Conservation (phyloP, 805 yeast genomes). For the Nakazawaea peltata region DNA sequence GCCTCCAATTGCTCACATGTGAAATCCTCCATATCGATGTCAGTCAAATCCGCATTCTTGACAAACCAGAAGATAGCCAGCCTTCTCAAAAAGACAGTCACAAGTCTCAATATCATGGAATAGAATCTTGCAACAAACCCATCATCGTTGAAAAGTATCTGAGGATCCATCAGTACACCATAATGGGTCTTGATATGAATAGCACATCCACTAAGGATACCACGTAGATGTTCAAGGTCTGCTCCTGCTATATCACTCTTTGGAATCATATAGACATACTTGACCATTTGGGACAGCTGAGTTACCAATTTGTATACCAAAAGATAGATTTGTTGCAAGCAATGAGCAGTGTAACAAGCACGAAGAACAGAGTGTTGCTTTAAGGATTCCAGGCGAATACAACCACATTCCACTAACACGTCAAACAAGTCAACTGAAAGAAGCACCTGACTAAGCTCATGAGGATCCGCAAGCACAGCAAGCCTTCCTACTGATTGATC, state of each 20-base stretch:
- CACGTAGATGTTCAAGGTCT: constrained; percentile 3
- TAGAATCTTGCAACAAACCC: constrained; percentile 34
- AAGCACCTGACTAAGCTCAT: constrained; percentile 4
- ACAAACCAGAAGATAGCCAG: constrained; percentile 49
- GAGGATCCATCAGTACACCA: too few relatives aligned
- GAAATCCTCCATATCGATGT: constrained; percentile 19
- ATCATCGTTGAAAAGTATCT: neutral
- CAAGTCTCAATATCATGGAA: constrained; percentile 45
- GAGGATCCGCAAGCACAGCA: constrained; percentile 1
- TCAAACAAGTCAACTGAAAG: constrained; percentile 41
- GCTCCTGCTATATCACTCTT: neutral
- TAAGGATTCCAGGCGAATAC: constrained; percentile 37
- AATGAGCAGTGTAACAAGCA: constrained; percentile 41
- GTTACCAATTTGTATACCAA: constrained; percentile 15
- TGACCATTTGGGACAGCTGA: constrained; percentile 6
- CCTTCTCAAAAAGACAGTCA: constrained; percentile 60
- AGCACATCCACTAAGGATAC: constrained; percentile 13
- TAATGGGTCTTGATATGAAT: neutral
- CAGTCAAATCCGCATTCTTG: constrained; percentile 38
- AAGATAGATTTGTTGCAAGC: constrained; percentile 36
- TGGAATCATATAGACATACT: neutral
- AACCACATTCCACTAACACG: constrained; percentile 37
- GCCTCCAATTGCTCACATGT: constrained; percentile 34
- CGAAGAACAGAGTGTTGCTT: constrained; percentile 38
- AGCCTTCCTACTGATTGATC: constrained; percentile 18